Conservation (phyloP, 148 eudicot genomes). For the Selenicereus undatus region DNA sequence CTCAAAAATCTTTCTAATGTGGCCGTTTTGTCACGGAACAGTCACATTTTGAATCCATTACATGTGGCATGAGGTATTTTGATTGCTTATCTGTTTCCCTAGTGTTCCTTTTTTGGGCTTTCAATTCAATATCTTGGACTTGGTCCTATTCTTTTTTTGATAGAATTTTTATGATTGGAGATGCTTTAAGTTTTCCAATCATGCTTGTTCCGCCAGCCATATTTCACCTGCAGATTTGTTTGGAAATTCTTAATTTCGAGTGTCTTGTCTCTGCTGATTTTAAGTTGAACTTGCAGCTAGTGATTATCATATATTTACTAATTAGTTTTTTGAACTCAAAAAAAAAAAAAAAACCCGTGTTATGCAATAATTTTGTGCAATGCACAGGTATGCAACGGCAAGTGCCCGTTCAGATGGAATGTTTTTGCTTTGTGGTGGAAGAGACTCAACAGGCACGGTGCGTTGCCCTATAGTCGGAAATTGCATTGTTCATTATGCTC, state of each 20-base stretch:
- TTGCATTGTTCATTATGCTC: background rate
- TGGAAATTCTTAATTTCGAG: background rate
- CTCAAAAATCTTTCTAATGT: too few relatives aligned
- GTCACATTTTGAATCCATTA: too few relatives aligned
- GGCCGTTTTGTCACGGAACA: too few relatives aligned
- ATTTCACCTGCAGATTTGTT: background rate
- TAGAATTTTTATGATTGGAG: background rate
- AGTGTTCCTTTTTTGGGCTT: too few relatives aligned
- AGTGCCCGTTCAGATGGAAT: slow-evolving; percentile 97
- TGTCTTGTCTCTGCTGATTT: background rate
- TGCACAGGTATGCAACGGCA: slow-evolving; percentile 89
- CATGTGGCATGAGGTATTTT: background rate
- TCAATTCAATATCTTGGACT: background rate
- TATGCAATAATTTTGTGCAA: background rate
- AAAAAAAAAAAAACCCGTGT: background rate
- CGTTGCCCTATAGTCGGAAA: slow-evolving; percentile 24
- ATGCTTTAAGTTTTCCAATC: background rate
- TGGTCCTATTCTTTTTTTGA: background rate
- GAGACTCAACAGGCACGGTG: slow-evolving; percentile 82
- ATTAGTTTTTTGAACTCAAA: background rate
- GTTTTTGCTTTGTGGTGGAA: slow-evolving; percentile 98
- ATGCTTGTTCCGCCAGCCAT: background rate
- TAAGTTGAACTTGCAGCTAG: background rate
- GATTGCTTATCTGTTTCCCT: background rate
- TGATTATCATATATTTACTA: background rate